Conservation (phyloP, 2,329 filamentous ascomycete species). For the Ceratocystiopsis sp. region DNA sequence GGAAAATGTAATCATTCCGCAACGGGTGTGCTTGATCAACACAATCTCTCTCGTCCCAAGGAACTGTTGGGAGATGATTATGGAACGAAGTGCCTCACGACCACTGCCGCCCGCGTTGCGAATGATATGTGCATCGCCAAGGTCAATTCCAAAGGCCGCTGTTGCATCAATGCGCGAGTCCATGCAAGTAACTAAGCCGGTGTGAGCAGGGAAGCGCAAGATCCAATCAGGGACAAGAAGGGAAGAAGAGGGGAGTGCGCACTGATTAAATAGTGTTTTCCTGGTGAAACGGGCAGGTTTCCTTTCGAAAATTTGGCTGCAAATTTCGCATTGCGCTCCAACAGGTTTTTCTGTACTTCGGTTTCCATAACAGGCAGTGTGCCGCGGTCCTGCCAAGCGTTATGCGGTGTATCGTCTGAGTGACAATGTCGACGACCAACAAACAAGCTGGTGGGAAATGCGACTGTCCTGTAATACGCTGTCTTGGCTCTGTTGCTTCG, state of each 20-base stretch:
- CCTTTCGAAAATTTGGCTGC: slow-evolving; percentile 41
- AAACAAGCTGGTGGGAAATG: too few relatives aligned
- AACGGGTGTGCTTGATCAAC: slow-evolving; percentile 57
- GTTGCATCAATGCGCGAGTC: slow-evolving; percentile 57
- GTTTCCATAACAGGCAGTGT: slow-evolving; percentile 7
- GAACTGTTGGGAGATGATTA: slow-evolving; percentile 65
- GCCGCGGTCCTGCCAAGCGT: too few relatives aligned
- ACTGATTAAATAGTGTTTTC: slow-evolving; percentile 51
- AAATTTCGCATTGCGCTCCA: slow-evolving; percentile 14
- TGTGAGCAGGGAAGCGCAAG: neutral
- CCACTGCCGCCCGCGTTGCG: slow-evolving; percentile 55
- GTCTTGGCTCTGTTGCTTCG: too few relatives aligned
- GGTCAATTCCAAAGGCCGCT: slow-evolving; percentile 49
- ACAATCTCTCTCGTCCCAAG: slow-evolving; percentile 61
- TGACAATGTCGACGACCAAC: neutral
- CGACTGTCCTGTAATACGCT: too few relatives aligned
- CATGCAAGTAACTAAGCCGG: slow-evolving; percentile 53
- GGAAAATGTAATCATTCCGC: slow-evolving; percentile 57
- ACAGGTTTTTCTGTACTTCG: slow-evolving; percentile 14
- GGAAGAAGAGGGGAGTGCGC: slow-evolving; percentile 7
- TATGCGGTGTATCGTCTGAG: neutral
- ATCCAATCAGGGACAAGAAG: slow-evolving; percentile 7
- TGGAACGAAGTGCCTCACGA: slow-evolving; percentile 52
- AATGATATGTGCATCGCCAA: slow-evolving; percentile 66
- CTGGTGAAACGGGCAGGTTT: slow-evolving; percentile 48